phyloP scores from a whole-genome alignment of 306 rosid species.

The Acacia crassicarpa region DNA sequence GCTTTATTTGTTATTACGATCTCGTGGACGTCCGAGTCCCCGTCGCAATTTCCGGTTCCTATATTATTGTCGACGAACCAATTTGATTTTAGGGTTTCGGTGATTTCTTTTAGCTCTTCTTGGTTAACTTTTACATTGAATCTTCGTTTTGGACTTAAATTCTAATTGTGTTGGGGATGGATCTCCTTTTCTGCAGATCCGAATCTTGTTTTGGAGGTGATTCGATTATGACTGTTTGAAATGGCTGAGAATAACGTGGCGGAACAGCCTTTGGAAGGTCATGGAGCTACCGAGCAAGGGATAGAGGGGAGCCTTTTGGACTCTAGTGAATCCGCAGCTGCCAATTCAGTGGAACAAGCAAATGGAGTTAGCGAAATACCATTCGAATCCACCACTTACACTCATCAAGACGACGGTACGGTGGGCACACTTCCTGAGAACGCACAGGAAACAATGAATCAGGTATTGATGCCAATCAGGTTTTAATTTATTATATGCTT shows the following conservation, averaged over 20 bases:
- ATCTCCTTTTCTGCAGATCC: slow-evolving; percentile 7
- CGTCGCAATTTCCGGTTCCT: background rate
- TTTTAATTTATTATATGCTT: background rate
- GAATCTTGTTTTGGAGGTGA: slow-evolving; percentile 16
- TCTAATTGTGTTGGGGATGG: background rate
- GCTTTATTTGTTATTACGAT: background rate
- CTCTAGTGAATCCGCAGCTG: background rate
- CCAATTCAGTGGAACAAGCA: background rate
- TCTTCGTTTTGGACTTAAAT: background rate
- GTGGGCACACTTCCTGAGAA: background rate
- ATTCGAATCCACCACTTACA: background rate
- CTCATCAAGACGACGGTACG: background rate
- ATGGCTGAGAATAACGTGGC: slow-evolving; percentile 50
- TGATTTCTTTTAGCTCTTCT: background rate
- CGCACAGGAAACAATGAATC: slow-evolving; percentile 8
- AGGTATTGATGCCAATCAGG: slow-evolving; percentile 24
- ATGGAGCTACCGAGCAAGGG: slow-evolving; percentile 23
- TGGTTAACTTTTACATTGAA: background rate
- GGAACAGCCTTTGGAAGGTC: slow-evolving; percentile 27
- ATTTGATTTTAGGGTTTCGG: slow-evolving; percentile 6
- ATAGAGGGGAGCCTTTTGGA: background rate
- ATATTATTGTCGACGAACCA: background rate
- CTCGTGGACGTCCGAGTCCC: background rate
- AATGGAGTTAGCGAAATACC: background rate
- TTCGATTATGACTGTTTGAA: slow-evolving; percentile 44